Percentiles rank a stretch among this genome's conserved stretches.
Evolutionary conservation across 1,284 basidiomycete genomes (phyloP).

Genomic region (Cutaneotrichosporon mucoides): DNA sequence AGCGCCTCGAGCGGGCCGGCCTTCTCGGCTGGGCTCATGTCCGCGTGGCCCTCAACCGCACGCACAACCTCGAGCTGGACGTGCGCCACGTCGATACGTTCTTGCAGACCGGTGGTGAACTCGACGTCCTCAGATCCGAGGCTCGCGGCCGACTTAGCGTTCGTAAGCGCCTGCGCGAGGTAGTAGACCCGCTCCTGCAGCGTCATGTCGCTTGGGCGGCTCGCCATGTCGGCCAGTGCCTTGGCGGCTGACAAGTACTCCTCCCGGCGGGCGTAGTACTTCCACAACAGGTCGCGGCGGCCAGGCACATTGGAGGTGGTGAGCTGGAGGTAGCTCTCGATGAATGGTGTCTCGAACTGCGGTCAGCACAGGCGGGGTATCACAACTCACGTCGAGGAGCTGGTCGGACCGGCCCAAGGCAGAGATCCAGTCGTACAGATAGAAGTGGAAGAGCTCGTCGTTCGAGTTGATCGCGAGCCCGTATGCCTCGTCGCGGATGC

Average conservation of each 20-base stretch:
- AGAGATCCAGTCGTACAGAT: conserved; percentile 92
- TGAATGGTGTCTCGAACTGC: conserved; percentile 44
- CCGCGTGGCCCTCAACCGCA: conserved; percentile 46
- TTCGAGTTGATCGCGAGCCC: conserved; percentile 70
- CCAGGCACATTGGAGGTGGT: conserved; percentile 46
- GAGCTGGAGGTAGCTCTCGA: conserved; percentile 74
- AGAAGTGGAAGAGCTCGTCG: conserved; percentile 92
- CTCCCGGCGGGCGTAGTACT: conserved; percentile 89
- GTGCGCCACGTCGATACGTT: conserved; percentile 93
- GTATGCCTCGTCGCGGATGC: conserved; percentile 47
- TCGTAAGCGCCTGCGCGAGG: conserved; percentile 86
- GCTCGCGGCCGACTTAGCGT: conserved; percentile 88
- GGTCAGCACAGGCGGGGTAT: background rate
- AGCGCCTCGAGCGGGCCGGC: conserved; percentile 61
- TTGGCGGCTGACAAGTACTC: conserved; percentile 80
- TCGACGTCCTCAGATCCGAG: conserved; percentile 72
- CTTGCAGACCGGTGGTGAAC: conserved; percentile 88
- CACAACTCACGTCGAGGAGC: conserved; percentile 68
- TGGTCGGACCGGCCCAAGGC: conserved; percentile 74
- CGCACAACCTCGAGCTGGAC: conserved; percentile 79
- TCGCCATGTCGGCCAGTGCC: conserved; percentile 79
- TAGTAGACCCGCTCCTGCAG: conserved; percentile 77
- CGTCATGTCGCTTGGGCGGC: conserved; percentile 66
- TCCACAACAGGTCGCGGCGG: conserved; percentile 90
- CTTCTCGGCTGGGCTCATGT: conserved; percentile 53